These are phyloP conservation scores for Diaporthe nobilis DNA, from an alignment of 2,329 filamentous ascomycete species.

Conservation along the genomic window DNA sequence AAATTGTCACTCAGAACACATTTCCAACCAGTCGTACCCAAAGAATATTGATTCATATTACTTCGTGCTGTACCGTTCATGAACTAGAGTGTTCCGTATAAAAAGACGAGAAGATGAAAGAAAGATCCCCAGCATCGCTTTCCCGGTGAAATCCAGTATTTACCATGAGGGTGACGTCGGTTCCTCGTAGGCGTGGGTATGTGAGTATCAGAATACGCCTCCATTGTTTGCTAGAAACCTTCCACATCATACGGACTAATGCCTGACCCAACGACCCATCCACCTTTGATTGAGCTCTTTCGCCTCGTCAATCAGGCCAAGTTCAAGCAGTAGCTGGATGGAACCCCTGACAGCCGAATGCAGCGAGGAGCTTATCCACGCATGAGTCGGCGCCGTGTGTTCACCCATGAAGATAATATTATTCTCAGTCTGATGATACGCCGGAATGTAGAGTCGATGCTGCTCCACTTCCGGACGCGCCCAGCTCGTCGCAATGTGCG, in stretches of 20 bases:
- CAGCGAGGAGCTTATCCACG: conserved; percentile 77
- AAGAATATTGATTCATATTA: too few relatives aligned
- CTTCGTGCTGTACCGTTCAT: too few relatives aligned
- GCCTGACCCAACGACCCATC: conserved; percentile 76
- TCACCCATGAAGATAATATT: conserved; percentile 78
- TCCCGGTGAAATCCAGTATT: too few relatives aligned
- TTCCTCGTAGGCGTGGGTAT: too few relatives aligned
- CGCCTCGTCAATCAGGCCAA: conserved; percentile 79
- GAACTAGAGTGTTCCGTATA: too few relatives aligned
- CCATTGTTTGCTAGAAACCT: too few relatives aligned
- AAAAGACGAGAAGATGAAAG: too few relatives aligned
- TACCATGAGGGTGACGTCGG: too few relatives aligned
- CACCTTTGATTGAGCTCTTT: conserved; percentile 74
- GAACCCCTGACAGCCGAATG: conserved; percentile 77
- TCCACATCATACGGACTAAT: not conserved
- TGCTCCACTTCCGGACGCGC: conserved; percentile 72
- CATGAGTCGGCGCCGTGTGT: conserved; percentile 80
- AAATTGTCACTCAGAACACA: too few relatives aligned
- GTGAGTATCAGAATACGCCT: too few relatives aligned
- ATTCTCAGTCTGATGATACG: conserved; percentile 79
- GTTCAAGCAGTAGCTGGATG: conserved; percentile 73
- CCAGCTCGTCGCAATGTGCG: conserved; percentile 74
- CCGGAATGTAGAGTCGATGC: conserved; percentile 78
- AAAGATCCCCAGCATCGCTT: too few relatives aligned
- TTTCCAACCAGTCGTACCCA: too few relatives aligned